Base-by-base conservation (phyloP, 1,284 basidiomycete genomes). In the Leccinum fallax region DNA sequence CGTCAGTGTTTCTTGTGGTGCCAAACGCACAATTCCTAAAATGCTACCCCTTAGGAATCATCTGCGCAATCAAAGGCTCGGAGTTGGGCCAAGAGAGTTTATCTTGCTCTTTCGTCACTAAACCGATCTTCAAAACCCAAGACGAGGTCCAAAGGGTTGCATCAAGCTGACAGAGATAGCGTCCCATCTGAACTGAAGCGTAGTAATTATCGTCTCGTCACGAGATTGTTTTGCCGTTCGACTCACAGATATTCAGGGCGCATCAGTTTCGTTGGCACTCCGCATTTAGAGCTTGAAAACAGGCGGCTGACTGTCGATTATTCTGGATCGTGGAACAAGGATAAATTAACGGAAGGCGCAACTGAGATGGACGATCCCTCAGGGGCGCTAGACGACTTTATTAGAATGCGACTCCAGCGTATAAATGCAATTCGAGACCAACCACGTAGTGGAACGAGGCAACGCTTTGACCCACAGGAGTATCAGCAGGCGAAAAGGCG, bases 401-500 rank as follows among this genome's bases (percentile, higher is more conserved):
- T 53, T 21, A 48, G 21, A 48, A 24, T 9, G 46, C 46, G 46
- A 48, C 46, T 48, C 13, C 46, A 48, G 46, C 46, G 46, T 48
- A 3, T 48, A 5, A 48, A 48, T 19, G 19, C 16, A 21, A 10
- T 48, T 30, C 46, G 55, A 28, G 40, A 30, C 34, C 10, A 32
- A 40, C 24, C 53, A 0, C 19, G 24, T 24, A n/a, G 21, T 30
- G 56, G 28, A 32, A 60, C 43, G 48, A 57, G 54, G 32, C 59
- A 61, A n/a, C 55, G 40, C 24, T 66, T 74, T 60, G 86, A 92
- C 70, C 93, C 92, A 0, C 91, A 92, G 58, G 86, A 90, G 60
- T 98, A 97, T 76, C 80, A 86, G 49, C 81, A 86, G 55, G 94
- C 95, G 36, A 94, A 92, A 77, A 89, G 88, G 74, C 88, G 87